Base-by-base conservation (phyloP, 2,329 filamentous ascomycete genomes). In the Juglanconis sp. region DNA sequence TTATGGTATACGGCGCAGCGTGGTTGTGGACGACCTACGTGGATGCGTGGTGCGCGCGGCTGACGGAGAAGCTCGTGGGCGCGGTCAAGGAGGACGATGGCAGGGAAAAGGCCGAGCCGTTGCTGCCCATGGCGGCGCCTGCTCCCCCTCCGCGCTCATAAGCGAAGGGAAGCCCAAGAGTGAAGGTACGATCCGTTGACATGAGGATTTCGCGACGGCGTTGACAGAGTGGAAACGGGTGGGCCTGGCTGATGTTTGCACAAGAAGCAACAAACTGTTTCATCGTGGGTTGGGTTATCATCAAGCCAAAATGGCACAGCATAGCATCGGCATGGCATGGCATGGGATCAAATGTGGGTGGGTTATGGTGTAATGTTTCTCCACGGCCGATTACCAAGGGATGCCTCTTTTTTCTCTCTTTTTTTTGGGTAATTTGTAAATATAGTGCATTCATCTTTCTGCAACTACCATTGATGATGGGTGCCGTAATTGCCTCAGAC, bases 81-180 rank as follows among this genome's bases (percentile, higher is more conserved):
- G 69, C 68, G 30, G 64, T 71, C 36, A 72, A 70, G 65, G 64
- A 71, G 52, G 61, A 68, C 46, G 64, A 66, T 13, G 71, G 71
- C 30, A 40, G 55, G 30, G 71, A 73, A 60, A 73, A 73, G 64
- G 66, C 68, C 13, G 67, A 62, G n/a, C 66, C 72, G 6, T 55
- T 73, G 51, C 66, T 71, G 57, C 70, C 61, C 7, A 32, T 63
- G 4, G 30, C 55, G 1, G 17, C 32, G 6, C 35, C 36, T 24
- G 48, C 55, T 36, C 15, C 24, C 5, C 34, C 36, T n/a, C 7
- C n/a, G 15, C 15, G 42, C 42, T 46, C 42, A 46, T 46, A 17
- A 24, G 17, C 17, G 17, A 24, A 24, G 17, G 17, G 17, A 24
- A 17, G 30, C 15, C 13, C 8, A 5, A 13, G 30, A 32, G 17